Evolutionary conservation across 2,329 filamentous ascomycete genomes (phyloP).

Genomic region (Colletotrichum sublineola): DNA sequence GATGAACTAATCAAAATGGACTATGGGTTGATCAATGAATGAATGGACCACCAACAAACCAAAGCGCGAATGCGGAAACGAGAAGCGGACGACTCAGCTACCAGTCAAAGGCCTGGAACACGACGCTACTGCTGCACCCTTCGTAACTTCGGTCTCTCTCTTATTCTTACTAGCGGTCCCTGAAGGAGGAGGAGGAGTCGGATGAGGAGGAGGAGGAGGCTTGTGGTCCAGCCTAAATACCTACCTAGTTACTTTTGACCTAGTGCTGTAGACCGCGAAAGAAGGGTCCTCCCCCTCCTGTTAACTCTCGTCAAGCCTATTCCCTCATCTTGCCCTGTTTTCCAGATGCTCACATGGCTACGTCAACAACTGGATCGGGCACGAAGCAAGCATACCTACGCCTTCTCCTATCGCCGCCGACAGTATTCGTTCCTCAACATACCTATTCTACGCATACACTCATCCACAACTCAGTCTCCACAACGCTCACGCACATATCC

Average conservation of each 20-base stretch:
- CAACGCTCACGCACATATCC: not conserved
- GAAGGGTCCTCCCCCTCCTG: not conserved
- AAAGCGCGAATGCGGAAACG: conserved; percentile 37
- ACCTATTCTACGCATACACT: not conserved
- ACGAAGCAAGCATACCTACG: too few relatives aligned
- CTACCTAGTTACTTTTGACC: too few relatives aligned
- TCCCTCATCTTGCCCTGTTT: not conserved
- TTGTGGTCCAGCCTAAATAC: too few relatives aligned
- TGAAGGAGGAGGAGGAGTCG: not conserved
- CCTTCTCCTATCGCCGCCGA: not conserved
- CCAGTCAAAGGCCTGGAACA: conserved; percentile 24
- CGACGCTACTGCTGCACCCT: conserved; percentile 38
- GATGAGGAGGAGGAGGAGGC: too few relatives aligned
- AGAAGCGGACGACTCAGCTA: conserved; percentile 28
- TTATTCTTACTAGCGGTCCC: not conserved
- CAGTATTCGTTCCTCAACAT: not conserved
- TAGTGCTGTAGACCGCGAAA: not conserved
- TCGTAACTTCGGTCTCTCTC: conserved; percentile 19
- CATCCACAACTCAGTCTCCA: not conserved
- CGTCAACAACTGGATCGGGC: not conserved
- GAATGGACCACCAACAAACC: conserved; percentile 2
- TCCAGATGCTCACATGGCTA: conserved; percentile 1
- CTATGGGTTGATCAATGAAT: not conserved
- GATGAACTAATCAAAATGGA: not conserved
- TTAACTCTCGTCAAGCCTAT: not conserved